A percentile compares a stretch with the other conserved stretches of the same genome.
Evolutionary conservation across 306 rosid genomes (phyloP).

Genomic region (Begonia loranthoides): DNA sequence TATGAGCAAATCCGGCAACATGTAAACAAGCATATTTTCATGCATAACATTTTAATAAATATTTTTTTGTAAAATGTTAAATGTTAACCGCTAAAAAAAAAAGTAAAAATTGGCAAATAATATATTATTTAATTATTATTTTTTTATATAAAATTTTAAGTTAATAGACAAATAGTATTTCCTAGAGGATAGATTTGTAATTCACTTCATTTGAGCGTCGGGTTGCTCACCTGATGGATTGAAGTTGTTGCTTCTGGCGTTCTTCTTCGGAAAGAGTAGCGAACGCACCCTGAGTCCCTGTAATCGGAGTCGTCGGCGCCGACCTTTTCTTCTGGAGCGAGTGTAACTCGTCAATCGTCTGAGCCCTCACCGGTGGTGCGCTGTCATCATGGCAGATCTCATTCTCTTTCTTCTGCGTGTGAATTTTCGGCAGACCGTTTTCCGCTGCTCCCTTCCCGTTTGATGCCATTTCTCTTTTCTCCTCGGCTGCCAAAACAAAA

Average conservation of each 20-base stretch:
- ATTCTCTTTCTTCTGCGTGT: conserved; percentile 20
- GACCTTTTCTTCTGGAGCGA: conserved; percentile 67
- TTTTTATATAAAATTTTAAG: too few relatives aligned
- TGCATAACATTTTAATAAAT: too few relatives aligned
- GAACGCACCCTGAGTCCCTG: conserved; percentile 20
- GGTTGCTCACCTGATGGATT: conserved; percentile 55
- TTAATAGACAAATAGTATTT: too few relatives aligned
- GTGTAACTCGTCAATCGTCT: conserved; percentile 86
- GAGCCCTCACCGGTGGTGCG: conserved; percentile 53
- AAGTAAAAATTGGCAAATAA: too few relatives aligned
- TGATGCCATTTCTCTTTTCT: background rate
- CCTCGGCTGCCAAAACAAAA: background rate
- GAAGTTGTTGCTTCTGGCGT: conserved; percentile 56
- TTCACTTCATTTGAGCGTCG: too few relatives aligned
- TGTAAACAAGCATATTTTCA: too few relatives aligned
- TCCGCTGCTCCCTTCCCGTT: conserved; percentile 8
- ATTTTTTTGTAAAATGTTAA: too few relatives aligned
- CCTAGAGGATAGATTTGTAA: too few relatives aligned
- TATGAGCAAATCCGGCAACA: too few relatives aligned
- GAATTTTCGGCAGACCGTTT: conserved; percentile 39
- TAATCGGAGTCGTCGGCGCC: conserved; percentile 49
- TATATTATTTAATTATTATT: too few relatives aligned
- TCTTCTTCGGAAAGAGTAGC: conserved; percentile 39
- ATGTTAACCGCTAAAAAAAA: too few relatives aligned
- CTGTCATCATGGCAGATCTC: conserved; percentile 71